phyloP scores from a whole-genome alignment of 1,139 yeast genomes.

The Geotrichum aggregatum region DNA sequence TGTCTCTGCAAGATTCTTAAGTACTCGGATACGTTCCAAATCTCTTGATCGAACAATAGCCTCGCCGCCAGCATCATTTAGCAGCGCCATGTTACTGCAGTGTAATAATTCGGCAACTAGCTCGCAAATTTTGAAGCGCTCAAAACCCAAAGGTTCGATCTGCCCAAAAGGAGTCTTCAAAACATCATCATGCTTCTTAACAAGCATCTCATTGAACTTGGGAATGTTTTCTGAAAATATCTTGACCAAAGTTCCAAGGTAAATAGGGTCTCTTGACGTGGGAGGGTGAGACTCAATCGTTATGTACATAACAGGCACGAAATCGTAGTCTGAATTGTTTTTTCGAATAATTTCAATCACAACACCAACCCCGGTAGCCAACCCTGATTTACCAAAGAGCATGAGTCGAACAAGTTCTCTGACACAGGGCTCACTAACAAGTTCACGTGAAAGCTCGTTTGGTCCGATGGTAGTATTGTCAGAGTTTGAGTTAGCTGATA shows the following conservation, averaged over 20 bases:
- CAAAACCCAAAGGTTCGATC: constrained; percentile 90
- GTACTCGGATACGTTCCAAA: constrained; percentile 51
- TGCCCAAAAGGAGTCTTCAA: constrained; percentile 69
- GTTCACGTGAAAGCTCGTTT: constrained; percentile 85
- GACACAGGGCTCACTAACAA: constrained; percentile 71
- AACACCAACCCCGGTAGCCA: constrained; percentile 94
- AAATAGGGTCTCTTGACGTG: constrained; percentile 89
- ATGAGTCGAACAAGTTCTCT: constrained; percentile 67
- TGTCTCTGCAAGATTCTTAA: constrained; percentile 35
- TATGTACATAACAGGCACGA: constrained; percentile 79
- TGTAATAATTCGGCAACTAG: constrained; percentile 90
- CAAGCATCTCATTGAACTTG: constrained; percentile 57
- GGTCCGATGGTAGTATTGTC: constrained; percentile 92
- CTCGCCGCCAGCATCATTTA: constrained; percentile 82
- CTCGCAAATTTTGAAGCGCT: constrained; percentile 91
- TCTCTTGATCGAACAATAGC: constrained; percentile 74
- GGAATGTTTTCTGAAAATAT: constrained; percentile 75
- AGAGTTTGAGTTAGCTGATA: constrained; percentile 85
- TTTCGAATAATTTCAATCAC: constrained; percentile 92
- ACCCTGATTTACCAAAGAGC: constrained; percentile 87
- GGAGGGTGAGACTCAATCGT: constrained; percentile 93
- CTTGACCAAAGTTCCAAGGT: constrained; percentile 78
- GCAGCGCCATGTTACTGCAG: constrained; percentile 92
- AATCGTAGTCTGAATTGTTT: constrained; percentile 92
- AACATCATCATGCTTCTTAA: constrained; percentile 35